Evolutionary conservation across 2,329 filamentous ascomycete species (phyloP), one percentile per base, ranked within the genome.

Genomic region (Fusarium cicatricum): DNA sequence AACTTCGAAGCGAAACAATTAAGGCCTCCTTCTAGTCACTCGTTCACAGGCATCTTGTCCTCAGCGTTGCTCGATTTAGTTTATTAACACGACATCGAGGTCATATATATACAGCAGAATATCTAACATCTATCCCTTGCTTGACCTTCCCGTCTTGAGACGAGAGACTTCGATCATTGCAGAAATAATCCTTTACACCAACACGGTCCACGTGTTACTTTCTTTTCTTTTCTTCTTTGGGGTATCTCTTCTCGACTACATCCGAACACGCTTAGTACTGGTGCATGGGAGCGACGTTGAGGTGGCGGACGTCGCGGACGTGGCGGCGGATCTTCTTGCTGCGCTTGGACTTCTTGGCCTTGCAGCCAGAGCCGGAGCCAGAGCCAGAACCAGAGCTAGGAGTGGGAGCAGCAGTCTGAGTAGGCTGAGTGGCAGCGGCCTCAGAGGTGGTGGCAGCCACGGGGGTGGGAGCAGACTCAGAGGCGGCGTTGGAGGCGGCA

Each of bases 71-170:
- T 31, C 28, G 28, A 31, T 11, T 31, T 31, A 44, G 37, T 54
- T 38, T 49, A 53, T 64, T 58, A 55, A 50, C 47, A 67, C 39
- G 60, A 58, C 59, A 17, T 61, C 52, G 52, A 60, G 59, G 65
- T 66, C 62, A 61, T 43, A 65, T 68, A 67, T 68, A 50, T 68
- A 68, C 66, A 69, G 62, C 66, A 67, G 64, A 69, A 68, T 50
- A 61, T 58, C 65, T 50, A 55, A 64, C 36, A 53, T 52, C 64
- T 57, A 64, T 53, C 60, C 54, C 53, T 43, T 40, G 49, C 45
- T 31, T 41, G 42, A 37, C 52, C 28, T 49, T 23, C 45, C 45
- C 19, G 26, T n/a, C 11, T n/a, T n/a, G n/a, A 23, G 40, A 51
- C 48, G 36, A 37, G 23, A 52, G 23, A 42, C 43, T 49, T 43